Evolutionary conservation across 1,139 yeast species (phyloP), one percentile per base, ranked within the genome.

Genomic region (Nakaseomyces sp.): DNA sequence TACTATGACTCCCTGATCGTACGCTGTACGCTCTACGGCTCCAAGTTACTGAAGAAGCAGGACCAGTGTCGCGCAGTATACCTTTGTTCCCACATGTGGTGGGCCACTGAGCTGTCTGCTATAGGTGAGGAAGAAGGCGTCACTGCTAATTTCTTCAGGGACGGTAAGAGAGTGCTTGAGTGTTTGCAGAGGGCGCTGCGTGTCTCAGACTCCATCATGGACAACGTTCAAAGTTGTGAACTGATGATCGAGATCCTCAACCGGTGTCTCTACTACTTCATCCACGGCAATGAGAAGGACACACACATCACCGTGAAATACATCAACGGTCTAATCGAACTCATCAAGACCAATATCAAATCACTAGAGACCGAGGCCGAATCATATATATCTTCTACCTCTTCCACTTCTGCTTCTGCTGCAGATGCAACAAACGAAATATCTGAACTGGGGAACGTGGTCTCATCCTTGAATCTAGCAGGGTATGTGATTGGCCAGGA

Each of bases 11-110:
- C 79, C 7, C 69, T 91, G 52, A 87, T 88, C 40, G 84, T 94
- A 18, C 83, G 89, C 59, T 74, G 91, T 45, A 87, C 96, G 1
- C 67, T 89, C 41, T 86, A 88, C 58, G 95, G 95, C 1, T 85
- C 95, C 8, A 86, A 86, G 60, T 71, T 91, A 45, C 72, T 91
- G 58, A 87, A 86, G 61, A 91, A 89, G 61, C 91, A 91, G 28
- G 97, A 89, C 57, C 98, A 89, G 63, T 89, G 97, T 60, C 77
- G 96, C 18, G 81, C 95, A 0, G 94, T 91, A 5, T 86, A 84
- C 58, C 67, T 78, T 44, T 89, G 96, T 43, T 81, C 95, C 3
- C 96, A 91, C 64, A 68, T 91, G 43, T 91, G 96, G 96, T 88
- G 95, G 94, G 84, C 93, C 63, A 74, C 81, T 17, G 89, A 83